Base-by-base conservation (phyloP, 441 rosid species). In the Bocquillonia castaneifolia region DNA sequence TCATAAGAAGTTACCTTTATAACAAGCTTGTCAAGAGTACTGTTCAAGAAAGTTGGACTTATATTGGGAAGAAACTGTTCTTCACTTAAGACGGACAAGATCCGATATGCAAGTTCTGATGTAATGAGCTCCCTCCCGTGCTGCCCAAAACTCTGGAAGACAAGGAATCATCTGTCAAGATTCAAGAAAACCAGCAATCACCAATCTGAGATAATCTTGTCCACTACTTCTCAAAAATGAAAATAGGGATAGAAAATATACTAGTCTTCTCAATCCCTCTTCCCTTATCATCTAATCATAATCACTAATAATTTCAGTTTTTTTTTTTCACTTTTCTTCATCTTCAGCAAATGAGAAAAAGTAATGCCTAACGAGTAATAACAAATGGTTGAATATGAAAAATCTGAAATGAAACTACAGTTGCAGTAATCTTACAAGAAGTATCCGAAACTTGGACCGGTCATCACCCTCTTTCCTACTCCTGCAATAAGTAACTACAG, bases 71-170 rank as follows among this genome's bases (percentile, higher is more conserved):
- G 70, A 76, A 84, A 88, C 79, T 90, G 88, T 63, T 95, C 97
- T 78, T 84, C 95, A 65, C 93, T 89, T 79, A 95, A 78, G 69
- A 90, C 81, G 3, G 93, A 92, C 83, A 95, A 75, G 69, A 95
- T 85, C 79, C 85, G 77, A 66, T 84, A 78, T 7, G 99, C 96
- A 62, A 95, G 86, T 76, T 95, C 99, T 7, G 98, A 76, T 23
- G 99, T 92, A 64, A 95, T 86, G 48, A 95, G 97, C 81, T 95
- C 99, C 84, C 97, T 84, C 39, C 97, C 96, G 71, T 95, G 98
- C 90, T 92, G 99, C 68, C 99, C 99, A 76, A 95, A 95, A 90
- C 93, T 92, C 99, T 95, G 96, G 94, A 92, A 90, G 89, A 90
- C 92, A 95, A 95, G 92, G 83, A 90, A 92, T 90, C 85, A 86